A percentile compares a stretch with the other conserved stretches of the same genome.
Evolutionary conservation across 352 stramenopile species (phyloP).

Genomic region (Phytopythium litorale): DNA sequence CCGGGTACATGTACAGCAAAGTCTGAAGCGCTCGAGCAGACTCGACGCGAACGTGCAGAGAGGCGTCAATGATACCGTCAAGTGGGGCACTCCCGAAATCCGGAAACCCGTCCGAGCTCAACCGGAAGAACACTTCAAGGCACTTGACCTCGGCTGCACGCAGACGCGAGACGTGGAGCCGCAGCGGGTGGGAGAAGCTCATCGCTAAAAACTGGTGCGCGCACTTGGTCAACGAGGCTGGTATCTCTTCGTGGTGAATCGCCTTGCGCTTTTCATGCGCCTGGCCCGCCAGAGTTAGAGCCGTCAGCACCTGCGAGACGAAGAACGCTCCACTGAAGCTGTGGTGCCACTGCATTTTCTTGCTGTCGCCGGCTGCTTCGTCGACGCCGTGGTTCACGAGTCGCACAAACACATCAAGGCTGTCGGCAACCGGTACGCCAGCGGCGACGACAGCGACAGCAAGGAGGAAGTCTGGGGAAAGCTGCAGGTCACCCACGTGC

Average conservation of each 20-base stretch:
- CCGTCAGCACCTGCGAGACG: constrained; percentile 43
- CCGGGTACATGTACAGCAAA: constrained; percentile 79
- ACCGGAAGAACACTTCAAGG: constrained; percentile 66
- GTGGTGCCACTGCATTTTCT: constrained; percentile 15
- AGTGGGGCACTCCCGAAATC: constrained; percentile 53
- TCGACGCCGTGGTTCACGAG: constrained; percentile 49
- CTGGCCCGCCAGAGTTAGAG: constrained; percentile 37
- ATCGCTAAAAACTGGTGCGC: constrained; percentile 32
- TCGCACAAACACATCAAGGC: constrained; percentile 48
- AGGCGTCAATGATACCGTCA: constrained; percentile 40
- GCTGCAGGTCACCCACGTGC: constrained; percentile 33
- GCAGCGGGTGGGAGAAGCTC: constrained; percentile 11
- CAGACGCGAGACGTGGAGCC: constrained; percentile 21
- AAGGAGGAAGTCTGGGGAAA: constrained; percentile 67
- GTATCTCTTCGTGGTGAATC: constrained; percentile 49
- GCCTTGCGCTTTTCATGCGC: constrained; percentile 55
- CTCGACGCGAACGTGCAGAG: constrained; percentile 48
- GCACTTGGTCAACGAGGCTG: constrained; percentile 35
- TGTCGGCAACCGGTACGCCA: constrained; percentile 49
- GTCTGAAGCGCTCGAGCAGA: constrained; percentile 53
- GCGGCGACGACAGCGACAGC: constrained; percentile 57
- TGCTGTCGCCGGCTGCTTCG: constrained; percentile 28
- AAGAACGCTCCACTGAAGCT: constrained; percentile 40
- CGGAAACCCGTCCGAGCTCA: constrained; percentile 46
- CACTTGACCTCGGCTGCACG: constrained; percentile 39